A percentile compares a stretch with the other conserved stretches of the same genome.
Conservation (phyloP, 176 grass and related monocot genomes). For the Oryza meridionalis region DNA sequence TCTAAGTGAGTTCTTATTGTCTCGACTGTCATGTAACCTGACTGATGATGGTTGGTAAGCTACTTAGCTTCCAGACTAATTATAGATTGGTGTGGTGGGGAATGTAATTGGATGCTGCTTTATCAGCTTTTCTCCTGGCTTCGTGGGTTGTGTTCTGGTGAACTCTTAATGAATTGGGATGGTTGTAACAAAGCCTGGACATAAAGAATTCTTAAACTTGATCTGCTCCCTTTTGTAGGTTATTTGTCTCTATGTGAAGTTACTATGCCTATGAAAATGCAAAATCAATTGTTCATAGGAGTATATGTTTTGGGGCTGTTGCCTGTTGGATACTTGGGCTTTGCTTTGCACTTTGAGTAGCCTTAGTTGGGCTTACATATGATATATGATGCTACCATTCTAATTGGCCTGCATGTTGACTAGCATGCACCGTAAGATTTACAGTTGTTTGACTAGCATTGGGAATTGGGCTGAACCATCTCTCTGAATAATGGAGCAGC, state of each 20-base stretch:
- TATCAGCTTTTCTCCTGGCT: neutral
- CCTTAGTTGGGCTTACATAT: neutral
- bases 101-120: constrained; percentile 14
- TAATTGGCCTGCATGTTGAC: neutral
- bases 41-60: constrained; percentile 43
- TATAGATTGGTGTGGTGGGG: constrained; percentile 47
- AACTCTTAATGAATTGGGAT: constrained; percentile 26
- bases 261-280: neutral
- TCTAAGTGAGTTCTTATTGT: constrained; percentile 32
- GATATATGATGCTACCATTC: neutral
- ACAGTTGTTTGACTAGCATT: neutral
- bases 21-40: constrained; percentile 28
- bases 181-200: constrained; percentile 36
- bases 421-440: neutral
- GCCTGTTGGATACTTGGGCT: neutral
- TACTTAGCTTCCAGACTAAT: constrained; percentile 44
- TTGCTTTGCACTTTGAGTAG: neutral
- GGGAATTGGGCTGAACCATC: neutral
- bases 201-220: constrained; percentile 13
- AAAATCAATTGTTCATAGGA: neutral
- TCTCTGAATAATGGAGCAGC: neutral
- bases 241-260: neutral
- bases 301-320: neutral
- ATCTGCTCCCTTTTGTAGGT: neutral
- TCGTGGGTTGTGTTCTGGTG: constrained; percentile 38